A percentile compares a stretch with the other conserved stretches of the same genome.
phyloP scores from a whole-genome alignment of 768 basidiomycete species.

The Phanerochaete carnosa region DNA sequence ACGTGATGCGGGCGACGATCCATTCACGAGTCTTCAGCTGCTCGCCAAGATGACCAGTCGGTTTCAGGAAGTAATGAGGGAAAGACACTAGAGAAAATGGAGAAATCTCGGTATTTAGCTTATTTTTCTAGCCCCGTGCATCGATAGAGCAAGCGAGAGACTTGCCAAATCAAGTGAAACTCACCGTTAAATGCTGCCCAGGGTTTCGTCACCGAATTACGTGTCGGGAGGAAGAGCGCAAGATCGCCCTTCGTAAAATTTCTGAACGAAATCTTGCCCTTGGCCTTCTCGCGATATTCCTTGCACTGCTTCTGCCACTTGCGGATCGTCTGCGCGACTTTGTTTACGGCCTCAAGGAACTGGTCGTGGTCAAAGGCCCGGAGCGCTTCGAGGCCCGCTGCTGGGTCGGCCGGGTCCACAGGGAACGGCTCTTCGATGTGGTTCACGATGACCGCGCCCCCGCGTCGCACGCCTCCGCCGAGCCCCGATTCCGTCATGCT shows the following conservation, averaged over 20 bases:
- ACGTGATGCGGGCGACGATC: constrained; percentile 92
- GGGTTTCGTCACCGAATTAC: constrained; percentile 88
- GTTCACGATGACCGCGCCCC: constrained; percentile 35
- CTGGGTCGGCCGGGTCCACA: constrained; percentile 74
- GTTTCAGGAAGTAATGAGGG: constrained; percentile 95
- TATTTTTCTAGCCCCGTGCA: constrained; percentile 4
- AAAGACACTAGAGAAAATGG: constrained; percentile 65
- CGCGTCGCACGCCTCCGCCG: constrained; percentile 43
- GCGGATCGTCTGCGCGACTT: constrained; percentile 81
- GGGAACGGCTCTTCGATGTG: constrained; percentile 63
- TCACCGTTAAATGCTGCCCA: constrained; percentile 99
- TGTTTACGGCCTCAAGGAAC: constrained; percentile 79
- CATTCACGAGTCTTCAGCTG: constrained; percentile 90
- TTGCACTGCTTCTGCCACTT: constrained; percentile 99
- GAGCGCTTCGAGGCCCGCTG: constrained; percentile 64
- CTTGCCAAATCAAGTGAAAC: constrained; percentile 20
- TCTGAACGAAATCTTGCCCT: constrained; percentile 93
- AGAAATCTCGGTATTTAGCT: constrained; percentile 28
- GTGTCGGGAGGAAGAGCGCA: constrained; percentile 91
- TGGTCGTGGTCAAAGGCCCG: constrained; percentile 79
- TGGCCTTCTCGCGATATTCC: constrained; percentile 91
- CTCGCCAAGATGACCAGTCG: constrained; percentile 81
- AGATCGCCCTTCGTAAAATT: constrained; percentile 95
- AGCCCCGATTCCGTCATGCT: constrained; percentile 49
- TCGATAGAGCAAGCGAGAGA: background rate